These are phyloP conservation scores for Cyclotella kingstonii DNA, from an alignment of 108 stramenopile species.

Conservation along the genomic window DNA sequence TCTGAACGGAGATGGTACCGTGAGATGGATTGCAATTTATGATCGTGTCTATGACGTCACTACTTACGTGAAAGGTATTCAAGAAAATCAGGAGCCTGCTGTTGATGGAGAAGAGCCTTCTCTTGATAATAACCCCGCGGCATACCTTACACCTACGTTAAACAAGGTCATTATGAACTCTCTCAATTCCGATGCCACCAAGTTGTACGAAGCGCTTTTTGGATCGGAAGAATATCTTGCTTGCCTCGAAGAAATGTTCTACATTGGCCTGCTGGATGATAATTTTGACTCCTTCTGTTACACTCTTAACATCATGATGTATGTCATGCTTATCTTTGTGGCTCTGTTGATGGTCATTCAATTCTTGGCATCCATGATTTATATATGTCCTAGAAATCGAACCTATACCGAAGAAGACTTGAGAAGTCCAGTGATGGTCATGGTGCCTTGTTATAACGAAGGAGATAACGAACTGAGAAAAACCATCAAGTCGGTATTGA, in stretches of 20 bases:
- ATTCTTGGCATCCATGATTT: conserved; percentile 37
- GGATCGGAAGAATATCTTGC: conserved; percentile 29
- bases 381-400: conserved; percentile 33
- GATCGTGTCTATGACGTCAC: conserved; percentile 49
- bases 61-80: conserved; percentile 40
- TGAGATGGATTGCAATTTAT: conserved; percentile 34
- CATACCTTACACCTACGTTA: conserved; percentile 34
- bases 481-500: conserved; percentile 53
- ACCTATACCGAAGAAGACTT: conserved; percentile 37
- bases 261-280: conserved; percentile 29
- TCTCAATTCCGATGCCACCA: conserved; percentile 27
- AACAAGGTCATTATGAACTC: conserved; percentile 45
- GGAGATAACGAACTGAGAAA: conserved; percentile 57
- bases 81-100: conserved; percentile 20
- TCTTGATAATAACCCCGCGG: conserved; percentile 14
- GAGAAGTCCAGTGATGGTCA: conserved; percentile 44
- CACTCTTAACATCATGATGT: conserved; percentile 42
- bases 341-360: conserved; percentile 39
- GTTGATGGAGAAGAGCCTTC: conserved; percentile 3
- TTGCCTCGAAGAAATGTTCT: conserved; percentile 49
- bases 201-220: conserved; percentile 36
- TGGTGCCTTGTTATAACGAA: conserved; percentile 67
- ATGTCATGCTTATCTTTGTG: conserved; percentile 43
- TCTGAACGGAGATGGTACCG: conserved; percentile 19
- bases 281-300: conserved; percentile 34